Evolutionary conservation across 805 yeast species (phyloP), one percentile per base, ranked within the genome.

Genomic region (Zygosaccharomyces bisporus): DNA sequence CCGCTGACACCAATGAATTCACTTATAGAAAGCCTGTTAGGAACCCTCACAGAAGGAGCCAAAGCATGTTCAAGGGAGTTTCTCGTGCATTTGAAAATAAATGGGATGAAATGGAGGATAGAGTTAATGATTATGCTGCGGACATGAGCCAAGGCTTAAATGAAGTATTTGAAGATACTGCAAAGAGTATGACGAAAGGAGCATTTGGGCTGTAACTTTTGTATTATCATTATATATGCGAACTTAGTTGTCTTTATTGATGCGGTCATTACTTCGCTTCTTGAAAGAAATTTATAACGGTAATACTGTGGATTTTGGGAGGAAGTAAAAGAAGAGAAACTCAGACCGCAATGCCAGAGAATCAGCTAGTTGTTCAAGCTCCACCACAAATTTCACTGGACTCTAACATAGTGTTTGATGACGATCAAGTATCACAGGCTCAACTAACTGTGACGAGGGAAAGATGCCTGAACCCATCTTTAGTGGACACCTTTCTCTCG

Each of bases 121-220:
- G 73, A 7, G 59, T 80, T 40, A 76, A 79, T 56, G 79, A 77
- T 17, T 79, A 77, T 50, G 85, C 86, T 5, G 74, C 70, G 34
- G 70, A 66, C 19, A 65, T 80, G 21, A 73, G 77, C 46, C 81
- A 79, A 49, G 62, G 74, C 12, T 67, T 81, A 69, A 74, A 68
- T 47, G 83, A 77, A 10, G 60, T 76, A 1, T 60, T 76, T 34
- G 80, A 75, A 33, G 68, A 69, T 9, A 74, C 72, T 10, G 76
- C 80, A 50, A 74, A 69, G 36, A 72, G 74, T 27, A 51, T 80
- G 45, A 73, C 79, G 46, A 69, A 69, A 29, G 70, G 80, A 12
- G 74, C 83, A 0, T 55, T 81, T 51, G 85, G 84, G 0, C 58
- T 79, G 20, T 79, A 56, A 51, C 9, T 4, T 8, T 12, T 20